Conservation (phyloP, 805 yeast species). For the Metschnikowia kunwiensis region DNA sequence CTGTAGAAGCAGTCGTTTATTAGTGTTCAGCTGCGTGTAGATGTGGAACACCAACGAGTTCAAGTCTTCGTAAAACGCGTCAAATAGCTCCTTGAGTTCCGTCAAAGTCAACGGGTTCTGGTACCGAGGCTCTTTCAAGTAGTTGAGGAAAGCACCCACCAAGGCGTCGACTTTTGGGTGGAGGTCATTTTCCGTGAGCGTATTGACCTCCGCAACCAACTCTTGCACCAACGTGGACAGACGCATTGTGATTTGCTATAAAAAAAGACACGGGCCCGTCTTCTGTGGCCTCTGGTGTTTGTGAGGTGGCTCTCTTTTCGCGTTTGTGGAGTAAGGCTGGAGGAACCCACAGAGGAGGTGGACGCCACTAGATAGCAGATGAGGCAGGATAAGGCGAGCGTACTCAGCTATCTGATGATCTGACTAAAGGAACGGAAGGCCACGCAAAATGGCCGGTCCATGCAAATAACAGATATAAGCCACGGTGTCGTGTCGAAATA, state of each 20-base stretch:
- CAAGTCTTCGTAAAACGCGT: constrained; percentile 37
- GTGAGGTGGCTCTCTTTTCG: no score
- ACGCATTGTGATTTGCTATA: constrained; percentile 2
- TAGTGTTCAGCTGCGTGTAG: constrained; percentile 38
- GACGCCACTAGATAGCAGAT: no score
- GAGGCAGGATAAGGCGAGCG: no score
- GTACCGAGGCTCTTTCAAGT: constrained; percentile 42
- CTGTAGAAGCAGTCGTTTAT: constrained; percentile 37
- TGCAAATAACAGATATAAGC: no score
- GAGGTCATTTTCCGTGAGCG: constrained; percentile 15
- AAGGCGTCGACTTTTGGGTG: constrained; percentile 29
- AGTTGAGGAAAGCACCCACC: constrained; percentile 29
- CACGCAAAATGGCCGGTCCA: no score
- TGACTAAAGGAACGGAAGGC: no score
- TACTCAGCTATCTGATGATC: no score
- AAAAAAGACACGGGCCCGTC: no score
- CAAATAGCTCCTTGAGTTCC: constrained; percentile 35
- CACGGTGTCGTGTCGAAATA: no score
- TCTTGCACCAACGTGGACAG: constrained; percentile 6
- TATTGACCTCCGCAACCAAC: constrained; percentile 25
- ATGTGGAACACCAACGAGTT: constrained; percentile 31
- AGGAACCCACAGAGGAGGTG: no score
- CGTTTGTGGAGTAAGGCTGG: no score
- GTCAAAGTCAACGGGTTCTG: constrained; percentile 37
- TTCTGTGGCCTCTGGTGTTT: no score